A percentile compares a stretch with the other conserved stretches of the same genome.
phyloP scores from a whole-genome alignment of 2,329 filamentous ascomycete genomes.

The Tothia fuscella region DNA sequence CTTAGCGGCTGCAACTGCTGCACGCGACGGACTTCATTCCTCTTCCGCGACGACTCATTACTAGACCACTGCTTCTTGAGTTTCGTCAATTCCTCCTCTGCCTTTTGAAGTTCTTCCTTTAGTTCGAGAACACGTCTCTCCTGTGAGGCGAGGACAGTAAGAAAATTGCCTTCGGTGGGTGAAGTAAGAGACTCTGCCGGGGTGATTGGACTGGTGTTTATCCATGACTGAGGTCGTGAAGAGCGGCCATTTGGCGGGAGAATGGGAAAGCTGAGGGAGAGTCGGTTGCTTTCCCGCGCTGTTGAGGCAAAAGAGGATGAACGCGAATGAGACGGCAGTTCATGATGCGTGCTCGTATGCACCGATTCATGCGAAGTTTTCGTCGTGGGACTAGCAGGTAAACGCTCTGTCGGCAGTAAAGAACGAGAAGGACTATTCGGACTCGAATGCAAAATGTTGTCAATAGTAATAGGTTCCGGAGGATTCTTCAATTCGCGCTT shows the following conservation, averaged over 20 bases:
- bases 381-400: conserved; percentile 5
- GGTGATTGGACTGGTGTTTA: conserved; percentile 21
- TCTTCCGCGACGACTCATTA: conserved; percentile 67
- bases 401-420: conserved; percentile 9
- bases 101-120: conserved; percentile 74
- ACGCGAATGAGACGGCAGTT: conserved; percentile 23
- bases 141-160: conserved; percentile 83
- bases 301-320: conserved; percentile 12
- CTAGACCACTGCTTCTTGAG: conserved; percentile 77
- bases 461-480: conserved; percentile 1
- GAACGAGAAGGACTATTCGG: conserved; percentile 10
- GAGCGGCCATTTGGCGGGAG: conserved; percentile 24
- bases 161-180: conserved; percentile 40
- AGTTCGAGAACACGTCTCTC: conserved; percentile 85
- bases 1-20: conserved; percentile 37
- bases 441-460: conserved; percentile 3
- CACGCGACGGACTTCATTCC: conserved; percentile 46
- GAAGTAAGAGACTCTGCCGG: conserved; percentile 19
- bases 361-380: conserved; percentile 1
- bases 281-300: conserved; percentile 28
- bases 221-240: conserved; percentile 27
- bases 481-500: background rate
- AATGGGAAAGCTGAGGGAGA: conserved; percentile 38
- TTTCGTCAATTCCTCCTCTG: conserved; percentile 61
- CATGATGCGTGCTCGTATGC: conserved; percentile 14